These are phyloP conservation scores for Achaetomiella virescens DNA, from an alignment of 495 filamentous ascomycete genomes.

Conservation along the genomic window DNA sequence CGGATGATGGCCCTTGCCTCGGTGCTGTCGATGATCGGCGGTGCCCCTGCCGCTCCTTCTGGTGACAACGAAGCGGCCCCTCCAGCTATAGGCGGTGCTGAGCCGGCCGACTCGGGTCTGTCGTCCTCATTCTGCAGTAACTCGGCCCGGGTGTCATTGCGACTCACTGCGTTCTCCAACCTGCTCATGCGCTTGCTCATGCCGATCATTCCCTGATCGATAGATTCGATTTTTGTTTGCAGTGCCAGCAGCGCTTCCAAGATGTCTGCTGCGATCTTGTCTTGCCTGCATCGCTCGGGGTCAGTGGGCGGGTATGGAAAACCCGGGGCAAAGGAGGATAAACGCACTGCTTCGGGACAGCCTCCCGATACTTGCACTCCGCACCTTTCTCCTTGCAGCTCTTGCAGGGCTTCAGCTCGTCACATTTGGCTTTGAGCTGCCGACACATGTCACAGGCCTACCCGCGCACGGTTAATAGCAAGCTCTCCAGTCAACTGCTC, in stretches of 20 bases:
- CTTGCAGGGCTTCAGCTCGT: constrained; percentile 57
- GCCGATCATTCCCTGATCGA: constrained; percentile 13
- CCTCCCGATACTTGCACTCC: constrained; percentile 59
- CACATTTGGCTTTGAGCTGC: constrained; percentile 64
- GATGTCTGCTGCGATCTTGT: constrained; percentile 48
- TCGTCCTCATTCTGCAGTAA: constrained; percentile 19
- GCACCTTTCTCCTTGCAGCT: constrained; percentile 52
- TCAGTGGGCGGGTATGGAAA: constrained; percentile 10
- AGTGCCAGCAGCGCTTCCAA: constrained; percentile 36
- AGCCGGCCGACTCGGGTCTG: constrained; percentile 22
- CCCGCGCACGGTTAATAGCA: constrained; percentile 19
- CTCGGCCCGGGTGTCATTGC: constrained; percentile 9
- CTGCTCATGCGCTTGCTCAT: constrained; percentile 16
- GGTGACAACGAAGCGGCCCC: constrained; percentile 22
- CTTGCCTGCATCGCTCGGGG: constrained; percentile 35
- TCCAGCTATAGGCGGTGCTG: constrained; percentile 12
- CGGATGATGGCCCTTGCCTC: constrained; percentile 29
- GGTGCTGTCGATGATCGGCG: constrained; percentile 17
- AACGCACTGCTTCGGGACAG: constrained; percentile 60
- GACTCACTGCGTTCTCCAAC: constrained; percentile 21
- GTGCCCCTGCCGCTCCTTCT: constrained; percentile 7
- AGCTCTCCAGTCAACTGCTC: no score
- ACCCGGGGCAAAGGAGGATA: neutral
- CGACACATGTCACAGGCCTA: constrained; percentile 66
- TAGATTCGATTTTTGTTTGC: constrained; percentile 27